Evolutionary conservation across 2,329 filamentous ascomycete genomes (phyloP), one percentile per base, ranked within the genome.

Genomic region (Leptodontidium sp.): DNA sequence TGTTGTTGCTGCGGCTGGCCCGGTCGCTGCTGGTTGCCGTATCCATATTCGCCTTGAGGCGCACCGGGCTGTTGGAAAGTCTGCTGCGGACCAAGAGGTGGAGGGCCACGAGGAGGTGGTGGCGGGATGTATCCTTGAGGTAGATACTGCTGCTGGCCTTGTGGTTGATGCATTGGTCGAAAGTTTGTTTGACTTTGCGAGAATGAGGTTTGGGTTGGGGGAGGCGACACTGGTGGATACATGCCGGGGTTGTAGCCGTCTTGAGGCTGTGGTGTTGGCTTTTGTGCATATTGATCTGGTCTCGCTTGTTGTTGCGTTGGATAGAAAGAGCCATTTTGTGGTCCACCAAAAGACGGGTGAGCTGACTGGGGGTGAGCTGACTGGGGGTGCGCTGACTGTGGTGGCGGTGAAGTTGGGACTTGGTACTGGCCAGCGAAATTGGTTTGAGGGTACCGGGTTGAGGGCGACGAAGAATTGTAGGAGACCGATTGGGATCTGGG

Each of bases 101-200:
- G 88, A 6, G 87, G 88, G 2, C 88, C 87, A 1, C 89, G 89
- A 0, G 89, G 90, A 12, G 90, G 90, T 3, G 89, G 90, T 21
- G 89, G 89, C 0, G 88, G 89, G 32, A 91, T 84, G 76, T 90
- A 92, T 4, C 89, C 89, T 63, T 88, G 85, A 14, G 88, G 88
- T 65, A 90, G 79, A 70, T 80, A 80, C 69, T 81, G 80, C 17
- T 81, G 78, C 38, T 81, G 81, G 6, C 81, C 75, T 24, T 75
- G 71, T 58, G 74, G 76, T n/a, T 77, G 69, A 52, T 70, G 71
- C 58, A 79, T 78, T 35, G 68, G 72, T 58, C 76, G 78, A 50
- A 74, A 74, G 49, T 50, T 70, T 45, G 75, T 73, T 61, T 73
- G 71, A 62, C 70, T 77, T 49, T 77, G 77, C 12, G 72, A 61